Evolutionary conservation across 345 rosid genomes (phyloP), one percentile per base, ranked within the genome.

Genomic region (Gossypium longicalyx): DNA sequence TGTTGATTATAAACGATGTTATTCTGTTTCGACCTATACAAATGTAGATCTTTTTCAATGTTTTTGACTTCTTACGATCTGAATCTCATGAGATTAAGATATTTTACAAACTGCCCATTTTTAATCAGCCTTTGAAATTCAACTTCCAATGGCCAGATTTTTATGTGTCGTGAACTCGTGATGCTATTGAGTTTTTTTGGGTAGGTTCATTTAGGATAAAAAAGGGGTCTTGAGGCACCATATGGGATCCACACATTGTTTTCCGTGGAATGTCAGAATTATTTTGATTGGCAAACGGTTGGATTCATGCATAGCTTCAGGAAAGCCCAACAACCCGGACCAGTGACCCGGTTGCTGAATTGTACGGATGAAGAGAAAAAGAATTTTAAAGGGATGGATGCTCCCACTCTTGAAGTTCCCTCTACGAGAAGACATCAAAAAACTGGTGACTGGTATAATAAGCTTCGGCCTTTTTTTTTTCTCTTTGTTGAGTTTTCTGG

Each of bases 211-310:
- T 70, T 66, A 78, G 78, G 87, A 77, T 53, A 81, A 48, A 17
- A 87, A 73, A 27, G 52, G 72, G 78, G 62, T 67, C 71, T 60
- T 74, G 69, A 85, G 78, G 87, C 88, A 19, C 93, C 96, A 17
- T 83, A 87, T 75, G 85, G 98, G 93, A 87, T 93, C 84, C 99
- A 95, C 65, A 93, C 99, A 47, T 82, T 93, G 77, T 95, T 95
- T 85, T 93, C 94, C n/a, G 98, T 95, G 83, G 98, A 93, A 85
- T 91, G 99, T 78, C 92, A 90, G 82, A 79, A 91, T 71, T 95
- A 93, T 85, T 95, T 95, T 73, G 98, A 95, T 83, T 95, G 99
- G 99, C 91, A 95, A 81, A 93, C 97, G 61, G 99, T 91, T 74
- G 99, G 98, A 69, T 81, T 95, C 41, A 82, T 93, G 89, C 90